Evolutionary conservation across 768 basidiomycete species (phyloP), one percentile per base, ranked within the genome.

Genomic region (Antrodiella citrinella): DNA sequence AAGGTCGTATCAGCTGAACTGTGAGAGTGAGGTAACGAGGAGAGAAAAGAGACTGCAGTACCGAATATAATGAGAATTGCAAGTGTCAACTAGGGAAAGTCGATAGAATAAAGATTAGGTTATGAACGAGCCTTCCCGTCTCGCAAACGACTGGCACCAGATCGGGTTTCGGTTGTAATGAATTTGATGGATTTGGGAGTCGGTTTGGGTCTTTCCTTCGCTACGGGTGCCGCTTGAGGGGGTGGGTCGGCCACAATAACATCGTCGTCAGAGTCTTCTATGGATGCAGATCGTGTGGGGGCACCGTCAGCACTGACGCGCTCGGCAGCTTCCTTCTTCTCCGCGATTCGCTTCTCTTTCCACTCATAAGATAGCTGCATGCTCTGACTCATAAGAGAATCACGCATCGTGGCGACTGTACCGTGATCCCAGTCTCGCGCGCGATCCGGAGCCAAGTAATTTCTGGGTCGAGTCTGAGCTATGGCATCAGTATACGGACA

Each of bases 341-440:
- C 30, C 30, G 7, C 30, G 59, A 72, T 75, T 77, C 81, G 84
- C 15, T 73, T 69, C 20, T 61, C 57, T n/a, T 59, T 58, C 63
- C 62, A 66, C 20, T 49, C 44, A 23, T 65, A 57, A 15, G 84
- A 82, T 22, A 86, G 67, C 2, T 58, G 48, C 5, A 57, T 48
- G 23, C 84, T 79, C 5, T 69, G 68, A 2, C 54, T 55, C 23
- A 55, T 52, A 21, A 86, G 67, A 5, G 68, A 50, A 40, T 76
- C 71, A 12, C 85, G 77, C 57, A 74, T 72, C 13, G 57, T 62
- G 4, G 62, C 67, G 40, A 82, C 69, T n/a, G 66, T 61, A 11
- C 70, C 59, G 35, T 72, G 74, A 26, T 77, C 66, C 85, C 85
- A 87, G 54, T 72, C 71, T 19, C 54, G 49, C 53, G 69, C 69